A percentile compares a stretch with the other conserved stretches of the same genome.
Evolutionary conservation across 805 yeast species (phyloP).

Genomic region (Wickerhamomyces bisporus): DNA sequence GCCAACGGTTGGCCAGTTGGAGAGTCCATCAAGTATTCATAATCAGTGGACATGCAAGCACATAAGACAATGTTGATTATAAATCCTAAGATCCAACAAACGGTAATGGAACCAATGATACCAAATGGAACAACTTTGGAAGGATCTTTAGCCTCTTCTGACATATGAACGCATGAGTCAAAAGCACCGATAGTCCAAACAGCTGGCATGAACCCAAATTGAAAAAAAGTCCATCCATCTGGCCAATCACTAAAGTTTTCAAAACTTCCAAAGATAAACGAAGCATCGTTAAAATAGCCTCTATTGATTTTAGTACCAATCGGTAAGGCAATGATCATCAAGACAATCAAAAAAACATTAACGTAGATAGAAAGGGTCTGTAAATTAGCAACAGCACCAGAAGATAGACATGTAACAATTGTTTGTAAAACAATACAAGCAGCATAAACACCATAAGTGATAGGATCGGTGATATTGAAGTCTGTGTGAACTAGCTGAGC

Average conservation of each 20-base stretch:
- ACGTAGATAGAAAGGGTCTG: constrained; percentile 51
- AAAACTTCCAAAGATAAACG: constrained; percentile 49
- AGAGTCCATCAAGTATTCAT: constrained; percentile 37
- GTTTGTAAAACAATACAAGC: constrained; percentile 48
- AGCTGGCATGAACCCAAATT: constrained; percentile 54
- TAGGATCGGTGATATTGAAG: constrained; percentile 45
- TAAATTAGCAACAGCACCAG: constrained; percentile 46
- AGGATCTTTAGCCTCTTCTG: constrained; percentile 66
- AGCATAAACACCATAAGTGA: constrained; percentile 53
- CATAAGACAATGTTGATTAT: constrained; percentile 46
- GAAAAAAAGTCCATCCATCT: constrained; percentile 49
- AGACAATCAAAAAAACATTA: constrained; percentile 43
- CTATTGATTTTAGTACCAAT: constrained; percentile 37
- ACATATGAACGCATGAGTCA: constrained; percentile 68
- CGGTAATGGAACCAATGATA: constrained; percentile 50
- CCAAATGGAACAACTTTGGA: constrained; percentile 61
- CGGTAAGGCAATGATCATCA: constrained; percentile 56
- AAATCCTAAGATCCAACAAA: constrained; percentile 57
- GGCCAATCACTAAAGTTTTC: constrained; percentile 51
- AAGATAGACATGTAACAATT: constrained; percentile 45
- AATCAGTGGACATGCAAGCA: constrained; percentile 48
- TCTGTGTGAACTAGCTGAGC: constrained; percentile 39
- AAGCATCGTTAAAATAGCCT: constrained; percentile 39
- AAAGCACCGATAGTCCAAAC: constrained; percentile 76
- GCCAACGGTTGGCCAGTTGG: constrained; percentile 60